Evolutionary conservation across 768 basidiomycete genomes (phyloP), one percentile per base, ranked within the genome.

Genomic region (Trametes meyenii): DNA sequence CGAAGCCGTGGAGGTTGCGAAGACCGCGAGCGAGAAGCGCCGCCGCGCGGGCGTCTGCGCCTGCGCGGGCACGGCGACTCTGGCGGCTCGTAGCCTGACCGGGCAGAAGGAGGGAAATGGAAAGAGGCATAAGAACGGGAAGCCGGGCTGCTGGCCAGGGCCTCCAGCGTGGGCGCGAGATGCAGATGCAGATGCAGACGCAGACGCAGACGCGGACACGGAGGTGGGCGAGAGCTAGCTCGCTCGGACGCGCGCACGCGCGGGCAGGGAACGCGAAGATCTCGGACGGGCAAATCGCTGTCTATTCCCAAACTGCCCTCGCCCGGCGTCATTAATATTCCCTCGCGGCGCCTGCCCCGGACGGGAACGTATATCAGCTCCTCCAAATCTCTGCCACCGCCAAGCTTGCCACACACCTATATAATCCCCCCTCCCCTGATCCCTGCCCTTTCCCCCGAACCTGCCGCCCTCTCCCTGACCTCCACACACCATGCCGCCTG

Each of bases 281-380:
- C 57, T 54, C 26, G 44, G 39, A 42, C 51, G 45, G 29, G 62
- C 51, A 55, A 59, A 63, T 63, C 62, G 46, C 57, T 45, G 48
- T 50, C 62, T 63, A 59, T 63, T 55, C 46, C 62, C 7, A 54
- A 38, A 1, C 51, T 53, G 29, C 24, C 24, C 29, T 40, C 45
- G 23, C 50, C 50, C 51, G 51, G 51, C 51, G 51, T 52, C 51
- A 24, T 12, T 52, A n/a, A n/a, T n/a, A n/a, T n/a, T n/a, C n/a
- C 51, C 19, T 35, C 48, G 26, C 50, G 50, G 50, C 50, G 50
- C 38, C 50, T 51, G 35, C 35, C 48, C 48, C 14, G 14, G 16
- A n/a, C 51, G 12, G 21, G 38, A 38, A 52, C 17, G 33, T 52
- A 36, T 52, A 52, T 52, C 51, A 39, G 36, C 51, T 40, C 48